These are phyloP conservation scores for Baudoinia panamericana DNA, from an alignment of 495 filamentous ascomycete genomes.

Conservation along the genomic window DNA sequence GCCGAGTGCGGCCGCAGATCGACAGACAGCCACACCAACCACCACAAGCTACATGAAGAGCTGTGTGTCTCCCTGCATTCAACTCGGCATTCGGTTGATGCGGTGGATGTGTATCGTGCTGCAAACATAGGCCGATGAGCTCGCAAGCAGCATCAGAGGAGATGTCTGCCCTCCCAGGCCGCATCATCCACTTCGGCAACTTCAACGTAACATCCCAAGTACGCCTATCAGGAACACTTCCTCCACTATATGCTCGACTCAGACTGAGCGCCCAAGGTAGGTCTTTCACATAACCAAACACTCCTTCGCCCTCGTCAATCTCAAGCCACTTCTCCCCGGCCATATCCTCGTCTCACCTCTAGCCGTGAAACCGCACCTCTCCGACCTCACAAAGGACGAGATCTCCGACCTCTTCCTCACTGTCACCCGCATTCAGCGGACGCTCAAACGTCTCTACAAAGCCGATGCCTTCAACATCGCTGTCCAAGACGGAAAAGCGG, in stretches of 20 bases:
- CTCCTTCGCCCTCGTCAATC: constrained; percentile 78
- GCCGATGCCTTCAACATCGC: constrained; percentile 76
- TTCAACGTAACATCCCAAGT: constrained; percentile 54
- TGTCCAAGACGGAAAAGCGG: constrained; percentile 76
- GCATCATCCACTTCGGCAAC: constrained; percentile 44
- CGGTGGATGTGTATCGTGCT: too few relatives aligned
- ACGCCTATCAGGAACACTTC: constrained; percentile 5
- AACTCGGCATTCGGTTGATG: too few relatives aligned
- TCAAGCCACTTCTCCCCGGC: constrained; percentile 86
- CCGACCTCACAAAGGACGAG: constrained; percentile 60
- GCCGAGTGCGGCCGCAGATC: too few relatives aligned
- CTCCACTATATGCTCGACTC: not conserved
- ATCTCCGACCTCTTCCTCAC: constrained; percentile 72
- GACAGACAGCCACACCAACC: too few relatives aligned
- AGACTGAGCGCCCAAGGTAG: constrained; percentile 30
- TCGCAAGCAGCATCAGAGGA: too few relatives aligned
- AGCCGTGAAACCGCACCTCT: constrained; percentile 51
- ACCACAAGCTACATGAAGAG: too few relatives aligned
- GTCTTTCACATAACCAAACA: constrained; percentile 74
- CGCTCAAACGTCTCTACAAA: constrained; percentile 69
- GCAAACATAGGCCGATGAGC: too few relatives aligned
- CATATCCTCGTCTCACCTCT: constrained; percentile 75
- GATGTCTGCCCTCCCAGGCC: constrained; percentile 15
- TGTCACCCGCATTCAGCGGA: constrained; percentile 66
- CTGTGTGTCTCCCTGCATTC: too few relatives aligned